These are phyloP conservation scores for Halteria grandinella DNA, from an alignment of 73 alveolate species.

Conservation along the genomic window DNA sequence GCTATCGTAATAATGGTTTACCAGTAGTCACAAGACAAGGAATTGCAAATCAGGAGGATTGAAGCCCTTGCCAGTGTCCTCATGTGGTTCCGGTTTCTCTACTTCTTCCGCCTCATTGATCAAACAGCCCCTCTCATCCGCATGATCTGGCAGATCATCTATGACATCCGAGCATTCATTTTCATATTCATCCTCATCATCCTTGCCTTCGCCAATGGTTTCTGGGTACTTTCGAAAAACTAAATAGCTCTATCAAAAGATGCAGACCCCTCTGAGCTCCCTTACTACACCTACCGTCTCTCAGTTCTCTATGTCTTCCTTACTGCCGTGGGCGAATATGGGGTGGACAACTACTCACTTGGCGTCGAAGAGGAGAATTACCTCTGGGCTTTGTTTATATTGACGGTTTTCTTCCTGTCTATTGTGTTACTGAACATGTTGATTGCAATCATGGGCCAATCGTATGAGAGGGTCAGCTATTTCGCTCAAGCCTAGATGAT, in stretches of 20 bases:
- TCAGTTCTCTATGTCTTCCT: conserved; percentile 21
- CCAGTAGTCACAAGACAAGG: background rate
- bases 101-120: conserved; percentile 30
- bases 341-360: background rate
- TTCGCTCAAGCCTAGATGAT: conserved; percentile 2
- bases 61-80: conserved; percentile 38
- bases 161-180: conserved; percentile 41
- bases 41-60: background rate
- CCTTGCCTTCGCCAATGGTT: conserved; percentile 47
- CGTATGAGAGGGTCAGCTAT: background rate
- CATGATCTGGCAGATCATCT: conserved; percentile 42
- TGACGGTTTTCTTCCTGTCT: conserved; percentile 3
- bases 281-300: background rate
- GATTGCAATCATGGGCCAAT: conserved; percentile 45
- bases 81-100: conserved; percentile 32
- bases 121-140: conserved; percentile 50
- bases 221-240: background rate
- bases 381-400: conserved; percentile 9
- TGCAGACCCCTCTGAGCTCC: too few species aligned
- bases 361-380: conserved; percentile 19
- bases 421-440: conserved; percentile 36
- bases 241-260: background rate
- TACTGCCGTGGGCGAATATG: conserved; percentile 27
- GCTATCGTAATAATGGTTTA: conserved; percentile 26
- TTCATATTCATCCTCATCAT: conserved; percentile 8